A percentile compares a stretch with the other conserved stretches of the same genome.
Conservation (phyloP, 345 rosid genomes). For the Schrenkiella parvula region DNA sequence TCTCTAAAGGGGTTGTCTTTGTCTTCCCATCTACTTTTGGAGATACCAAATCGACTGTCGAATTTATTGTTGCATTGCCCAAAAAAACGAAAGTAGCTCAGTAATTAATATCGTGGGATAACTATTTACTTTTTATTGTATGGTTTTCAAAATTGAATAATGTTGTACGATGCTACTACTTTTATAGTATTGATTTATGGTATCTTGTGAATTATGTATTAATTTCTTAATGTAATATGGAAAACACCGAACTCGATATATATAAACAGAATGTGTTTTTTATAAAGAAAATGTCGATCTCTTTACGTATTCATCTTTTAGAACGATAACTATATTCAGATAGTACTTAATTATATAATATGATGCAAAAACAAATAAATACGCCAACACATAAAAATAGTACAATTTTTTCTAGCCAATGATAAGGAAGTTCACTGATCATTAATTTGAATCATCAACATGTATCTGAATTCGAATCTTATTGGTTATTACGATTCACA, state of each 20-base stretch:
- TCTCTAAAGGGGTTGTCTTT: slow-evolving; percentile 39
- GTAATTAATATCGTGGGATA: not conserved
- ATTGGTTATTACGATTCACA: not conserved
- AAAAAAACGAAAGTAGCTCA: not conserved
- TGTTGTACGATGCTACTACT: not conserved
- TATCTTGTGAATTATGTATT: not conserved
- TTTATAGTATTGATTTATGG: not conserved
- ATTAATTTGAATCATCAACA: too few relatives aligned
- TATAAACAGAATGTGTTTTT: not conserved
- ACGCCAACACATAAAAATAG: too few relatives aligned
- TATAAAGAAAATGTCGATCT: not conserved
- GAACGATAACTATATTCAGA: not conserved
- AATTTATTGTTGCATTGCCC: slow-evolving; percentile 25
- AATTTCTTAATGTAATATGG: not conserved
- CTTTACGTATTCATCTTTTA: not conserved
- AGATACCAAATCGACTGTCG: slow-evolving; percentile 16
- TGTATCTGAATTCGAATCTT: not conserved
- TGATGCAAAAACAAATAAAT: not conserved
- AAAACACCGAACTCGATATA: not conserved
- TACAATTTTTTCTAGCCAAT: too few relatives aligned
- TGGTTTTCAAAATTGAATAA: not conserved
- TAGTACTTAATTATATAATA: too few relatives aligned
- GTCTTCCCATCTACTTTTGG: slow-evolving; percentile 32
- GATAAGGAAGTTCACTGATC: too few relatives aligned
- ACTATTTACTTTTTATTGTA: not conserved